Base-by-base conservation (phyloP, 495 filamentous ascomycete genomes). In the Cairneyella variabilis region DNA sequence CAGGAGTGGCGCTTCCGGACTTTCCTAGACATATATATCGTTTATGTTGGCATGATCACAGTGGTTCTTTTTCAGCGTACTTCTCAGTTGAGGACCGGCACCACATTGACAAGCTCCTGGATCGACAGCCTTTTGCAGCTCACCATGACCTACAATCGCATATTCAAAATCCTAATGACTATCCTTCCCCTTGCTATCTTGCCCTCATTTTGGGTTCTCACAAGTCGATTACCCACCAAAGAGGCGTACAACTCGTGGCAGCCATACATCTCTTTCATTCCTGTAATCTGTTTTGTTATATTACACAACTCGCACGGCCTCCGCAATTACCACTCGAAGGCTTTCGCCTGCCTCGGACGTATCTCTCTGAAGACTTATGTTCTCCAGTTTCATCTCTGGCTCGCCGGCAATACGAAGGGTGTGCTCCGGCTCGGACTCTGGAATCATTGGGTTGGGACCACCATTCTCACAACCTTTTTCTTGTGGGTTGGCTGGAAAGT, bases 371-470 rank as follows among this genome's bases (percentile, higher is more conserved):
- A 83, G 56, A 77, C 76, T 1, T 85, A 81, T 54, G 69, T 79
- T 14, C 59, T 86, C 22, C 80, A 84, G 45, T 76, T 75, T 61
- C 83, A 86, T 57, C 74, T 84, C 51, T 84, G 80, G 81, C 69
- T 84, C 25, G 80, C 79, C 6, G 79, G 73, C 17, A 77, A 84
- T 54, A 74, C 74, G 12, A 75, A 76, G 25, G 82, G 75, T 5
- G 48, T 77, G 17, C 67, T 84, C n/a, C 66, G 67, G 14, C 50
- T 77, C 28, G 79, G 78, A 11, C 49, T 76, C 5, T 73, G 71
- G 34, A 62, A 61, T 39, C 57, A 47, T 34, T 62, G 62, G 50
- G 20, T 51, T 7, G 69, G 76, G 56, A 60, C 71, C 16, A 43
- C 63, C 10, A 47, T 77, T 3, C 50, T 73, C 3, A 76, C 68